These are phyloP conservation scores for Colletotrichum kahawae DNA, from an alignment of 2,329 filamentous ascomycete species.

Conservation along the genomic window DNA sequence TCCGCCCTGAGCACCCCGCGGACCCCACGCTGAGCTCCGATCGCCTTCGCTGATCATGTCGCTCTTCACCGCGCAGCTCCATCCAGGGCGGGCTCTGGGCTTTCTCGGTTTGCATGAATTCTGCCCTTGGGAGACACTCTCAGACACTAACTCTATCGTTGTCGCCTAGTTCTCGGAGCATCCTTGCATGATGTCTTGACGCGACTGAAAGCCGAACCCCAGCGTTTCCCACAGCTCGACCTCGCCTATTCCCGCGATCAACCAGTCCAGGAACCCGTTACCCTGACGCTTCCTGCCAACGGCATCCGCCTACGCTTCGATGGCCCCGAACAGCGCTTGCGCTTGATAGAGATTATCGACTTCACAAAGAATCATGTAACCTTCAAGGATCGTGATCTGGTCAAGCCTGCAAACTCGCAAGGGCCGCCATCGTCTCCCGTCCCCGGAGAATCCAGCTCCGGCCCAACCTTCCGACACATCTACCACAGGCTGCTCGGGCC, in stretches of 20 bases:
- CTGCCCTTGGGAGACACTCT: slow-evolving; percentile 15
- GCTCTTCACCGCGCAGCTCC: slow-evolving; percentile 65
- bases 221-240: slow-evolving; percentile 82
- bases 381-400: slow-evolving; percentile 80
- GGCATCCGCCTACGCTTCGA: slow-evolving; percentile 92
- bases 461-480: slow-evolving; percentile 85
- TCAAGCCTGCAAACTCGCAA: slow-evolving; percentile 61
- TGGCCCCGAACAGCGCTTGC: slow-evolving; percentile 87
- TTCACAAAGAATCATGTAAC: slow-evolving; percentile 85
- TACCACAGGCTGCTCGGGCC: slow-evolving; percentile 94
- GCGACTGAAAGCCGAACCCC: slow-evolving; percentile 85
- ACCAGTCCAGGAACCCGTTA: slow-evolving; percentile 77
- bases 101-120: slow-evolving; percentile 49
- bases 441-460: slow-evolving; percentile 43
- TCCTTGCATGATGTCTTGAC: slow-evolving; percentile 90
- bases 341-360: slow-evolving; percentile 88
- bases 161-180: slow-evolving; percentile 75
- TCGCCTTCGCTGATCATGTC: slow-evolving; percentile 39
- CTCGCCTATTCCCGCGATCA: slow-evolving; percentile 77
- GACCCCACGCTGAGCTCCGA: slow-evolving; percentile 14
- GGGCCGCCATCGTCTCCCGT: slow-evolving; percentile 30
- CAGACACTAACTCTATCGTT: slow-evolving; percentile 20
- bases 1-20: slow-evolving; percentile 12
- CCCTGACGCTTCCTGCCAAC: slow-evolving; percentile 80
- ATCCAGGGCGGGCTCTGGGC: slow-evolving; percentile 70